A percentile compares a stretch with the other conserved stretches of the same genome.
phyloP scores from a whole-genome alignment of 2,329 filamentous ascomycete genomes.

The Fusarium humuli region DNA sequence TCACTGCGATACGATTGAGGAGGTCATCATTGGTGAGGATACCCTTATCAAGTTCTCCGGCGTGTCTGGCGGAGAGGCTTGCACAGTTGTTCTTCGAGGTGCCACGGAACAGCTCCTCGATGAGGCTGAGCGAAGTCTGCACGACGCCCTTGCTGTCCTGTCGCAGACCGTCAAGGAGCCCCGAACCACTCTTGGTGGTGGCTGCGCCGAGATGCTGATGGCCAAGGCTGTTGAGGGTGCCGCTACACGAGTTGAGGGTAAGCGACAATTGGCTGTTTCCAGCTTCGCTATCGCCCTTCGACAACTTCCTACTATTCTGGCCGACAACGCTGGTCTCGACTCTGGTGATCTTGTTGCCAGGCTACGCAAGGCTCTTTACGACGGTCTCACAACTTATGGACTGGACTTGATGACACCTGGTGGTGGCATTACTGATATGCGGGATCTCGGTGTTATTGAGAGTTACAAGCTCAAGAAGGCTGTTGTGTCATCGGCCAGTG shows the following conservation, averaged over 20 bases:
- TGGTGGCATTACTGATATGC: conserved; percentile 94
- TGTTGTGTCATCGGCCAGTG: conserved; percentile 95
- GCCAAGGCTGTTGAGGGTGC: conserved; percentile 96
- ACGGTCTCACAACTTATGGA: conserved; percentile 91
- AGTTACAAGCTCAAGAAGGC: conserved; percentile 99
- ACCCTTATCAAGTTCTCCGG: conserved; percentile 98
- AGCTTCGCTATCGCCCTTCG: conserved; percentile 89
- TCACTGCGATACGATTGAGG: conserved; percentile 94
- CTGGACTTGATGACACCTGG: conserved; percentile 90
- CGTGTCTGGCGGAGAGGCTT: conserved; percentile 91
- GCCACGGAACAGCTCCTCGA: conserved; percentile 97
- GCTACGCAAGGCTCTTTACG: conserved; percentile 93
- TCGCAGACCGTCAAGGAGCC: conserved; percentile 97
- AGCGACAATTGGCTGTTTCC: conserved; percentile 94
- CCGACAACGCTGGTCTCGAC: conserved; percentile 96
- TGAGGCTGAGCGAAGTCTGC: conserved; percentile 94
- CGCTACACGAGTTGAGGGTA: conserved; percentile 93
- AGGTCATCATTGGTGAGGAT: conserved; percentile 98
- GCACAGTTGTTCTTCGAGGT: conserved; percentile 95
- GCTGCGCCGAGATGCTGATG: conserved; percentile 99
- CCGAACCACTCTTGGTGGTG: conserved; percentile 91
- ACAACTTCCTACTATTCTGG: conserved; percentile 94
- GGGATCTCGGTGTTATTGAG: conserved; percentile 93
- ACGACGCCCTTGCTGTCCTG: conserved; percentile 94
- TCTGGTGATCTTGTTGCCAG: conserved; percentile 93